Evolutionary conservation across 345 rosid species (phyloP).

Genomic region (Citrus unshiu): DNA sequence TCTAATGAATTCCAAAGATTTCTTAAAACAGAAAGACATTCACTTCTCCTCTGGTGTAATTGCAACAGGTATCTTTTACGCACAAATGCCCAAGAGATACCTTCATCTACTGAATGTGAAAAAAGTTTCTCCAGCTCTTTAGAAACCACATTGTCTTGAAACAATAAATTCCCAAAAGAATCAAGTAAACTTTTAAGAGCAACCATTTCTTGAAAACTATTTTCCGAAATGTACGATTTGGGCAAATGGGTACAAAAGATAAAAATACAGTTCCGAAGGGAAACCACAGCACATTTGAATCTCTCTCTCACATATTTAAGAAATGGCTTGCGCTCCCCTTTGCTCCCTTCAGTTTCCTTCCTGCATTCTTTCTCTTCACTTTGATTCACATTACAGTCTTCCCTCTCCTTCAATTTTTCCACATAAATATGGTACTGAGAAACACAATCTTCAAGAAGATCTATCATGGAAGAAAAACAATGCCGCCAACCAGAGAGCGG

Average conservation of each 20-base stretch:
- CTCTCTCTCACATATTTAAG: slow-evolving; percentile 20
- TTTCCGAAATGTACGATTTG: slow-evolving; percentile 13
- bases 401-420: no score
- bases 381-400: neutral
- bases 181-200: slow-evolving; percentile 17
- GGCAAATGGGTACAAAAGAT: slow-evolving; percentile 32
- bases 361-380: neutral
- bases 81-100: neutral
- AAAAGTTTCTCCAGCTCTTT: neutral
- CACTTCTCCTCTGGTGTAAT: slow-evolving; percentile 9
- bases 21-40: slow-evolving; percentile 27
- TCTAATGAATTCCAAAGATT: slow-evolving; percentile 7
- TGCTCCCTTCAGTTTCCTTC: neutral
- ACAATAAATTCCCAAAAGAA: slow-evolving; percentile 12
- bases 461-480: neutral
- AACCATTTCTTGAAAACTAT: slow-evolving; percentile 4
- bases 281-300: neutral
- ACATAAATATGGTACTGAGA: neutral
- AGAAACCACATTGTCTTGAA: neutral
- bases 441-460: neutral
- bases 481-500: neutral
- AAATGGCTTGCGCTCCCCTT: neutral
- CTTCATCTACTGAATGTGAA: neutral
- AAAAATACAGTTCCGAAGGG: slow-evolving; percentile 22
- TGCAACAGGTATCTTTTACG: neutral